A percentile compares a stretch with the other conserved stretches of the same genome.
These are phyloP conservation scores for Chrysochromulina parva DNA, from an alignment of 78 protist genomes.

Conservation along the genomic window DNA sequence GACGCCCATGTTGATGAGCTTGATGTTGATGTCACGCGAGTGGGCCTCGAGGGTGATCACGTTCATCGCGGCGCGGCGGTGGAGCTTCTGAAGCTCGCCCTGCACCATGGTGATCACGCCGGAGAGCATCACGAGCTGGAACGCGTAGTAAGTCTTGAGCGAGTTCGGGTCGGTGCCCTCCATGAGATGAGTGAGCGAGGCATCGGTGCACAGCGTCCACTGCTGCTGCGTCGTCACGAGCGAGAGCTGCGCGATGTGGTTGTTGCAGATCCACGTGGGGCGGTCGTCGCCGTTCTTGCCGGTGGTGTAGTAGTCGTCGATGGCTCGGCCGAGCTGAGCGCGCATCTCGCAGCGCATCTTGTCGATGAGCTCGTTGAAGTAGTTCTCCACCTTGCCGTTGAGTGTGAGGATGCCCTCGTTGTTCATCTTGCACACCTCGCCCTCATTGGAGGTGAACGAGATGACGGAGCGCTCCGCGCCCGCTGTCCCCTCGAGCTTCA, in stretches of 20 bases:
- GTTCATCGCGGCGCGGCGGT: constrained; percentile 50
- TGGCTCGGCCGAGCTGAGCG: constrained; percentile 24
- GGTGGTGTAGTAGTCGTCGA: constrained; percentile 52
- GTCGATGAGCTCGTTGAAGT: constrained; percentile 43
- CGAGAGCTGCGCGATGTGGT: constrained; percentile 49
- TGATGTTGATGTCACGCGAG: constrained; percentile 45
- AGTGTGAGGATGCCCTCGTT: not conserved
- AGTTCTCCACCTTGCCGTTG: constrained; percentile 63
- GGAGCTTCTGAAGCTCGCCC: constrained; percentile 55
- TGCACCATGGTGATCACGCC: constrained; percentile 37
- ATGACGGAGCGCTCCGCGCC: not conserved
- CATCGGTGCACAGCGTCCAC: constrained; percentile 39
- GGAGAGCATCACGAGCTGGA: not conserved
- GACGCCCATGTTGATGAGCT: constrained; percentile 26
- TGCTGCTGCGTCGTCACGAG: constrained; percentile 41
- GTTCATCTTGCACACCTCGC: constrained; percentile 60
- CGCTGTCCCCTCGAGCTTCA: constrained; percentile 12
- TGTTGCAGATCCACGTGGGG: constrained; percentile 44
- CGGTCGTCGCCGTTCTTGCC: not conserved
- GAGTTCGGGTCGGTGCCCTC: not conserved
- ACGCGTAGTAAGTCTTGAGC: not conserved
- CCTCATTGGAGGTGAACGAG: constrained; percentile 60
- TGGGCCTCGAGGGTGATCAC: constrained; percentile 63
- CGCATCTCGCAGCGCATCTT: not conserved
- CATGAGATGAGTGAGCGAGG: not conserved